Base-by-base conservation (phyloP, 1,284 basidiomycete species). In the Rhodotorula sp. region DNA sequence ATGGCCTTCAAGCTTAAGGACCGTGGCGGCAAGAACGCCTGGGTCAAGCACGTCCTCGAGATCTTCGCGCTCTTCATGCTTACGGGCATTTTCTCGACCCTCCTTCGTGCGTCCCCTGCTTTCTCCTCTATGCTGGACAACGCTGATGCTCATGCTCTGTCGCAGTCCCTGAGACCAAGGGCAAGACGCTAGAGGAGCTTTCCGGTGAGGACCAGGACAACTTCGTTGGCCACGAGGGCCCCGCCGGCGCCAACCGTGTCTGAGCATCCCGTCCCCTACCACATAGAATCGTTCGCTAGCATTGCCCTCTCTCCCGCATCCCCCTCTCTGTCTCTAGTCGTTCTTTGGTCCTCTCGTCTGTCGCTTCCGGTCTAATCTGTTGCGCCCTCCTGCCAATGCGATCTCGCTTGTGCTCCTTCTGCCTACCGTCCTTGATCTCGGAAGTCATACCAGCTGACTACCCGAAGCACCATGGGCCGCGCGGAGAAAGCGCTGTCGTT, bases 21-120 rank as follows among this genome's bases (percentile, higher is more conserved):
- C 61, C 70, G 70, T 15, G 75, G 75, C 61, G 75, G 75, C 55
- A 57, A 61, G 63, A 69, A 69, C 65, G 58, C 60, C 54, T 66
- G 67, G 67, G 56, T 63, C 21, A 64, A 41, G 48, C 69, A 25
- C 67, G 87, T 87, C 74, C 80, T 90, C 36, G 85, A 90, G 81
- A 87, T 90, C 74, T 89, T 90, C 72, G 88, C 89, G 5, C 81
- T 90, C 70, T 91, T 91, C 86, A 91, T 91, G 77, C 58, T 91
- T 72, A 90, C 89, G 0, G 91, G 91, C 74, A 85, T 91, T 76
- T 85, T 88, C 82, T 89, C 91, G 12, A 91, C 90, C 2, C 83
- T 91, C 61, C 85, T 92, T 54, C 91, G 50, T 51, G 15, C 50
- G 50, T 29, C 50, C 13, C 13, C 3, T n/a, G 13, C n/a, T 21